phyloP scores from a whole-genome alignment of 805 yeast species.

The Starmera amethionina region DNA sequence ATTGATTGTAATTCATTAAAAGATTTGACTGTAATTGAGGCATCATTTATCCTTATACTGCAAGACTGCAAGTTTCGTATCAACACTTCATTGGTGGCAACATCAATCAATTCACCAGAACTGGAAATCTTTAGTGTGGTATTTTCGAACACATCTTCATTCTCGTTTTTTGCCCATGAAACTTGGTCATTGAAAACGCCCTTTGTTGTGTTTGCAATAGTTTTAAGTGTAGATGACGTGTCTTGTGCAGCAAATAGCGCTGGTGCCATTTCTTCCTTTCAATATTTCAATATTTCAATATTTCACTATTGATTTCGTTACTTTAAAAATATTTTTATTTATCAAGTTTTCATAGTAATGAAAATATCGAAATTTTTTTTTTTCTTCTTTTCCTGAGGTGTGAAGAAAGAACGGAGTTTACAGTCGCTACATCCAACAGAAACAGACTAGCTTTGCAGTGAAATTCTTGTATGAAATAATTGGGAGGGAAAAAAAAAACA shows the following conservation, averaged over 20 bases:
- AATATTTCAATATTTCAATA: no score
- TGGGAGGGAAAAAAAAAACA: no score
- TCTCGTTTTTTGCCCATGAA: slow-evolving; percentile 5
- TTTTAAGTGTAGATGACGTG: neutral
- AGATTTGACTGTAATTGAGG: neutral
- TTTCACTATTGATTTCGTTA: no score
- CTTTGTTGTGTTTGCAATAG: slow-evolving; percentile 3
- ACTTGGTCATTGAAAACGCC: slow-evolving; percentile 10
- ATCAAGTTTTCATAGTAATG: no score
- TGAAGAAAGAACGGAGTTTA: no score
- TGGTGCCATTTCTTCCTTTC: no score
- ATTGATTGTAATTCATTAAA: neutral
- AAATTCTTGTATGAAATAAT: no score
- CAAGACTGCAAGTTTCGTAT: slow-evolving; percentile 3
- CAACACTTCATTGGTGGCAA: neutral
- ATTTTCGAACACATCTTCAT: neutral
- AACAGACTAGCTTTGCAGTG: no score
- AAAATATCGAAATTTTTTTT: no score
- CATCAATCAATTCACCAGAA: slow-evolving; percentile 1
- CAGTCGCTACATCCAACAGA: no score
- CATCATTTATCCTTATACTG: neutral
- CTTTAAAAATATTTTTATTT: no score
- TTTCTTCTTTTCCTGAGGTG: no score
- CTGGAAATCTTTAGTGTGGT: slow-evolving; percentile 1
- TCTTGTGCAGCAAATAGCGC: neutral